Evolutionary conservation across 768 basidiomycete genomes (phyloP), one percentile per base, ranked within the genome.

Genomic region (Boletus rubescentipes): DNA sequence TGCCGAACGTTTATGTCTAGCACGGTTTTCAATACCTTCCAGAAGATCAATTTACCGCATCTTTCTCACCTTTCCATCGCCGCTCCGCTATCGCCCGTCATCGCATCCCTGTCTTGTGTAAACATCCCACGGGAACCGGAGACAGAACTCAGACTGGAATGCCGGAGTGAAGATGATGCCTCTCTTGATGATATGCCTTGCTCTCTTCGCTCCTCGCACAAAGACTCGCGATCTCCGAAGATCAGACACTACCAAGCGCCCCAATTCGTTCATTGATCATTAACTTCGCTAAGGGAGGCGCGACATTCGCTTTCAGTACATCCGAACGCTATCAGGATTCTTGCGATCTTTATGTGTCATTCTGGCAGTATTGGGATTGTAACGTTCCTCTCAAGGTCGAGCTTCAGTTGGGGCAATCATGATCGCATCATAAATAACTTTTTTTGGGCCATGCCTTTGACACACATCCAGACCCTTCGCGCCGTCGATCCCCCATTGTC

Each of bases 31-130:
- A 3, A 5, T 29, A 20, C 41, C 18, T 43, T 29, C 23, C 32
- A 26, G n/a, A 36, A 43, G 6, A 18, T 51, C 14, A 5, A 3
- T 29, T 5, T 51, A 18, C 36, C 49, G 4, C 30, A 9, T 20
- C 60, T 62, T 7, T 35, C 49, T 37, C 39, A 35, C 36, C 31
- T 56, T 16, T 41, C 12, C 7, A 18, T 59, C 37, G 5, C 4
- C 18, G 60, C 45, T 34, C 56, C 53, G n/a, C 40, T 45, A 9
- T 58, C 52, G 21, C 40, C 51, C 15, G 44, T 55, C 4, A 9
- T 46, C 23, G 26, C 20, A 7, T 29, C 61, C 2, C 9, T 61
- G 5, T 46, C 52, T 14, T 38, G 18, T 15, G 26, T 61, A 9
- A 21, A 49, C 18, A 20, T 62, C 10, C 55, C 59, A 9, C 15